Base-by-base conservation (phyloP, 83 land plant genomes). In the Picea mariana region DNA sequence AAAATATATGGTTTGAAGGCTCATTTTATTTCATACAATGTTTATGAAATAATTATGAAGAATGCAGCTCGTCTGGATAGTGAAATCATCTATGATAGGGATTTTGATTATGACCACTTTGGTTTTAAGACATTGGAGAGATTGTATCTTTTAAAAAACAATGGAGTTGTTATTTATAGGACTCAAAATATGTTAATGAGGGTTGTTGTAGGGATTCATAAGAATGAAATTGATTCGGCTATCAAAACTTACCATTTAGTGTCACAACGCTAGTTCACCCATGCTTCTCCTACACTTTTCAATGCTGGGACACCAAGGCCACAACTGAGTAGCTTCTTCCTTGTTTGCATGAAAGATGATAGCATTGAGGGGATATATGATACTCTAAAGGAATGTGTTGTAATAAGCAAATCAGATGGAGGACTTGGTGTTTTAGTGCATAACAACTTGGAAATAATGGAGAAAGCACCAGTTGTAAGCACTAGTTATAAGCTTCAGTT, bases 11-110 rank as follows among this genome's bases (percentile, higher is more conserved):
- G 92, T 44, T 85, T 85, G 80, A 82, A 90, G 79, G 91, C 97
- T 80, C 92, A 96, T 64, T 86, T 96, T 38, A 81, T 96, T 85
- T 96, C 99, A 52, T 91, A 91, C 84, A 96, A 96, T 88, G 94
- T 96, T 60, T 95, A 91, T 85, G 94, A 93, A 40, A 88, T 96
- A 0, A 91, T 3, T 38, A 38, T 38, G 40, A 38, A 38, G 40
- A 38, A 34, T 34, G 34, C 2, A 34, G 1, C 34, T 34, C 34
- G 2, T 34, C 34, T 34, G 2, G 34, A 34, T 34, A 34, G 34
- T 34, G 34, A 34, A 38, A 38, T 38, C 40, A 38, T 38, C 40
- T 38, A 38, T 38, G 40, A 38, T 38, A 38, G 40, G 40, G 40
- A 86, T 40, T 88, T 88, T 77, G 90, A 86, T 52, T 88, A 86